Conservation (phyloP, 1,139 yeast species). For the Protomyces inundatus region DNA sequence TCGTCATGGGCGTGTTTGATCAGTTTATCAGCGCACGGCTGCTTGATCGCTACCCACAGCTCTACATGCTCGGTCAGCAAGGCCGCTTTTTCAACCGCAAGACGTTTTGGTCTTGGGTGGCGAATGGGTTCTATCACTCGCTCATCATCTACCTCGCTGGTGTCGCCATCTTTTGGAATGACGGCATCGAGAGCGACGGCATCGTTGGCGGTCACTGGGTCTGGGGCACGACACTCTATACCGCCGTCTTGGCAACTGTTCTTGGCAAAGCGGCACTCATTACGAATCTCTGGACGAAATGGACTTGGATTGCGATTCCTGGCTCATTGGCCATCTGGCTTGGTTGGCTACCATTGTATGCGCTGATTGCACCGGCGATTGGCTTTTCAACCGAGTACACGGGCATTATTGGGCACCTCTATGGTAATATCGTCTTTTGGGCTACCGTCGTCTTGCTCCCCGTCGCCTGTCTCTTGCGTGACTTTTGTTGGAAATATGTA, state of each 20-base stretch:
- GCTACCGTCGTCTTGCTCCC: conserved; percentile 72
- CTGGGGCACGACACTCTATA: conserved; percentile 88
- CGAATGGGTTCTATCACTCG: conserved; percentile 92
- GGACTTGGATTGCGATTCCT: conserved; percentile 84
- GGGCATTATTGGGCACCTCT: conserved; percentile 72
- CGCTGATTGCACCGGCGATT: conserved; percentile 74
- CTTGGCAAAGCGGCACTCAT: conserved; percentile 92
- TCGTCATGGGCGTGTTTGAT: conserved; percentile 92
- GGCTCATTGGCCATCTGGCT: conserved; percentile 88
- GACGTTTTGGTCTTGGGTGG: conserved; percentile 96
- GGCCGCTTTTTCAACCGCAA: conserved; percentile 83
- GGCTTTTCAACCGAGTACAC: conserved; percentile 78
- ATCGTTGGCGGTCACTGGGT: conserved; percentile 83
- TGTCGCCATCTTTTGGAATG: conserved; percentile 59
- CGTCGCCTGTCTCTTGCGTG: conserved; percentile 71
- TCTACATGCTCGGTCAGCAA: conserved; percentile 83
- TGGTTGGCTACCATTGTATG: conserved; percentile 78
- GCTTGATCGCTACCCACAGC: conserved; percentile 84
- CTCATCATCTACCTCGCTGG: conserved; percentile 75
- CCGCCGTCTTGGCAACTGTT: conserved; percentile 82
- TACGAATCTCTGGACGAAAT: conserved; percentile 92
- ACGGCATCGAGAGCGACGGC: conserved; percentile 53
- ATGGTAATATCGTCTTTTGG: conserved; percentile 81
- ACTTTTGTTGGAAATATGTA: conserved; percentile 88
- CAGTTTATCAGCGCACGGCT: conserved; percentile 90